phyloP scores from a whole-genome alignment of 441 rosid species.

The Adansonia rubrostipa region DNA sequence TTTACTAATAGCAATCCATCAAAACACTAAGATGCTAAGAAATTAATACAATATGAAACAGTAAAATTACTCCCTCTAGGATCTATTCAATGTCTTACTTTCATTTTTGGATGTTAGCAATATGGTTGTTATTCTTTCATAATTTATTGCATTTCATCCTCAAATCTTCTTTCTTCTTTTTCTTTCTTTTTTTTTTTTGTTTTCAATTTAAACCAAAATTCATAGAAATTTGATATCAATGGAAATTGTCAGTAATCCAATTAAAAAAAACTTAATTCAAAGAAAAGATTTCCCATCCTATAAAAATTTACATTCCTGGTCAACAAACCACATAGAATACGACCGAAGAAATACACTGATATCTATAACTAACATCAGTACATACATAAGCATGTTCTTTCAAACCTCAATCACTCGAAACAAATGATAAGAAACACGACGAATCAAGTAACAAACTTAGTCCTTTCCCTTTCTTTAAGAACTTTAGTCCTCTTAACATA shows the following conservation, averaged over 20 bases:
- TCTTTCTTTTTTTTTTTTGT: no score
- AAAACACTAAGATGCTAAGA: not conserved
- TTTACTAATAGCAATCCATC: conserved; percentile 8
- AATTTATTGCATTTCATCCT: not conserved
- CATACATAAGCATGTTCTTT: not conserved
- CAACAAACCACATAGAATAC: not conserved
- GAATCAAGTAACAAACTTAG: not conserved
- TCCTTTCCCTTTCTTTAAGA: not conserved
- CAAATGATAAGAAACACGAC: not conserved
- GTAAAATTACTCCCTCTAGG: not conserved
- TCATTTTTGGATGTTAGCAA: not conserved
- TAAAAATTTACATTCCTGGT: not conserved
- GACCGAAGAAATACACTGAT: not conserved
- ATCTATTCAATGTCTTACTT: not conserved
- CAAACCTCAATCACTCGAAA: conserved; percentile 9
- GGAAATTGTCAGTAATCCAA: not conserved
- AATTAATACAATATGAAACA: not conserved
- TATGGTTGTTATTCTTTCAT: not conserved
- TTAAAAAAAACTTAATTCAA: no score
- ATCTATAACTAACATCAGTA: not conserved
- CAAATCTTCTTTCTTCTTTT: not conserved
- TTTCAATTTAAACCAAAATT: not conserved
- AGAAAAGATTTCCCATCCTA: not conserved
- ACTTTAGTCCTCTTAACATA: not conserved
- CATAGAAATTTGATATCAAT: not conserved